These are phyloP conservation scores for Lipomyces yamanashiensis DNA, from an alignment of 805 yeast genomes.

Conservation along the genomic window DNA sequence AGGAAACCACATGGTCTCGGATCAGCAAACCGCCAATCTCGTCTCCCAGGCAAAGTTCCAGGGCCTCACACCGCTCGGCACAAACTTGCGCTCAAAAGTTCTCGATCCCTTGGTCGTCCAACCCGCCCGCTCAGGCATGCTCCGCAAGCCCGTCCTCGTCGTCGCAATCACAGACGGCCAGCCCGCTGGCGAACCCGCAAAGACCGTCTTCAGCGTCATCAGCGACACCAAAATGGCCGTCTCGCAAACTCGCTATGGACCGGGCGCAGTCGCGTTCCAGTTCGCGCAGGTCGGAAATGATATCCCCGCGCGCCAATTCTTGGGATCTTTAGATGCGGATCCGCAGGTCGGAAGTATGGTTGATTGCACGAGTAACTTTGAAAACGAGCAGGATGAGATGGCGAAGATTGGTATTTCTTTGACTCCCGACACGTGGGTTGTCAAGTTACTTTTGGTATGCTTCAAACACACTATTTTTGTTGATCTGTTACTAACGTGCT, in stretches of 20 bases:
- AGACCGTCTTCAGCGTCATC: constrained; percentile 38
- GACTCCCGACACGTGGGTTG: constrained; percentile 42
- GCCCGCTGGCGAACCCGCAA: constrained; percentile 43
- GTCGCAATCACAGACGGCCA: constrained; percentile 44
- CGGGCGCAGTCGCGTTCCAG: constrained; percentile 44
- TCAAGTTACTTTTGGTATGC: constrained; percentile 39
- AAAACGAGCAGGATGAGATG: constrained; percentile 44
- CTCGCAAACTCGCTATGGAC: constrained; percentile 38
- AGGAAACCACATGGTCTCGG: constrained; percentile 39
- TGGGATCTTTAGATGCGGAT: constrained; percentile 41
- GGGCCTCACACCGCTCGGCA: constrained; percentile 44
- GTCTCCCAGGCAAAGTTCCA: constrained; percentile 39
- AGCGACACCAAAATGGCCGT: constrained; percentile 38
- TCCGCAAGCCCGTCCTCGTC: constrained; percentile 42
- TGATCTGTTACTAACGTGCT: background rate
- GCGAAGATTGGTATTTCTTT: constrained; percentile 41
- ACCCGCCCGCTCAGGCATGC: constrained; percentile 36
- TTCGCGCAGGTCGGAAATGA: constrained; percentile 46
- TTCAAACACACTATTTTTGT: background rate
- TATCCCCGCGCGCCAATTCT: constrained; percentile 41
- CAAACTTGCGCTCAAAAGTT: constrained; percentile 38
- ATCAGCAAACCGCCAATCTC: constrained; percentile 37
- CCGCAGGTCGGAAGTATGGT: constrained; percentile 41
- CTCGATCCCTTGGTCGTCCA: constrained; percentile 41
- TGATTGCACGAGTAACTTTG: constrained; percentile 42